Percentiles rank a stretch among this genome's conserved stretches.
Conservation (phyloP, 164 flowering plant species). For the Paratinospora sagittata region DNA sequence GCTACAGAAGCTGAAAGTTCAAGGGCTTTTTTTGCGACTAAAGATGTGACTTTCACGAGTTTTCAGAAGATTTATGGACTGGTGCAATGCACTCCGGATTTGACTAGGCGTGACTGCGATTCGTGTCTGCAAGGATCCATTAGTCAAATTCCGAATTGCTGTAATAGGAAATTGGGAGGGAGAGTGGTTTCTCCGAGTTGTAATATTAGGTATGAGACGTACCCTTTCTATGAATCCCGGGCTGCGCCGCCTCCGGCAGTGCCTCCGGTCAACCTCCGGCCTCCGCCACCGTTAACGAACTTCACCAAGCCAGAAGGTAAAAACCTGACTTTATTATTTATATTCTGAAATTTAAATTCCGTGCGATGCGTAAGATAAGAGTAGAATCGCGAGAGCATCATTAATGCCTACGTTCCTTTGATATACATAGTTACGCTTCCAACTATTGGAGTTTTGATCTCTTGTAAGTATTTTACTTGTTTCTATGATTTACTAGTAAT, state of each 20-base stretch:
- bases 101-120: conserved; percentile 18
- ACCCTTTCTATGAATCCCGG: conserved; percentile 15
- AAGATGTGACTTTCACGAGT: conserved; percentile 12
- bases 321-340: background rate
- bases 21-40: background rate
- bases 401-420: no score
- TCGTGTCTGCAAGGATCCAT: conserved; percentile 17
- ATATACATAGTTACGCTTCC: no score
- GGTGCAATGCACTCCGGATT: conserved; percentile 38
- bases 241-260: background rate
- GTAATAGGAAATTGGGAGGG: conserved; percentile 24
- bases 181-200: conserved; percentile 27
- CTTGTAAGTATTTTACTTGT: no score
- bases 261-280: background rate
- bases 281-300: background rate
- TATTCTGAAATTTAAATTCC: background rate
- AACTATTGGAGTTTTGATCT: no score
- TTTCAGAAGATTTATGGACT: conserved; percentile 22
- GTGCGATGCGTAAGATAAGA: no score
- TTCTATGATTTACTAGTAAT: no score
- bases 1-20: background rate
- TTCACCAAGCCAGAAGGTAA: background rate
- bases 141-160: background rate
- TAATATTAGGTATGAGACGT: conserved; percentile 27
- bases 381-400: no score